Evolutionary conservation across 805 yeast species (phyloP).

Genomic region (Deakozyma indianensis): DNA sequence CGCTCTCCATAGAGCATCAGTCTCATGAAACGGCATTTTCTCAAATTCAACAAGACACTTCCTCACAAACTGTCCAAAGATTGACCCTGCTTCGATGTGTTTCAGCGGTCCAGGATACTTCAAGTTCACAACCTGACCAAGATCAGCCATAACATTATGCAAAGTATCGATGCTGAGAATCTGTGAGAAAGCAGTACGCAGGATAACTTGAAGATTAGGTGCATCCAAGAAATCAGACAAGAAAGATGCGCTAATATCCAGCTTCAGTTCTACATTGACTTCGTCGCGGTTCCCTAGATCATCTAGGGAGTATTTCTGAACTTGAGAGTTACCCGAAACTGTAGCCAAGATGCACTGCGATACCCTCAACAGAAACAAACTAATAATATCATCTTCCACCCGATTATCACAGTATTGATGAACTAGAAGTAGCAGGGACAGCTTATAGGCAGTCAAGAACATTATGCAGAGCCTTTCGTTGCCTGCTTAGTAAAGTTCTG

Average conservation of each 20-base stretch:
- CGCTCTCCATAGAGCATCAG: constrained; percentile 25
- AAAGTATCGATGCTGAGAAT: neutral
- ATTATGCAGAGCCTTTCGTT: too few species aligned
- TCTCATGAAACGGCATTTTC: constrained; percentile 30
- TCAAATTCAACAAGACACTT: constrained; percentile 16
- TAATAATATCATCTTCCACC: neutral
- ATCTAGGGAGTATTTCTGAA: too few species aligned
- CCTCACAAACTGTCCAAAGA: neutral
- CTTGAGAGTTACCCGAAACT: neutral
- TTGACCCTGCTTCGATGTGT: neutral
- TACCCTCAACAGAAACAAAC: neutral
- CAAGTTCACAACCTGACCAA: neutral
- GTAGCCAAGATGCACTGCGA: neutral
- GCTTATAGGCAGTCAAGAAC: constrained; percentile 2
- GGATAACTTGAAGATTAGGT: neutral
- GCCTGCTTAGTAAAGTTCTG: too few species aligned
- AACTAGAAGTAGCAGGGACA: neutral
- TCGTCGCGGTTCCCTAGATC: neutral
- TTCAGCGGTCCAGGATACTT: neutral
- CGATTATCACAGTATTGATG: neutral
- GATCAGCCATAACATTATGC: neutral
- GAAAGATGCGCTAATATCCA: neutral
- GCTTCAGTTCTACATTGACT: neutral
- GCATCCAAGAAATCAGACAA: neutral
- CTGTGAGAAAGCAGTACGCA: too few species aligned